A percentile compares a stretch with the other conserved stretches of the same genome.
Evolutionary conservation across 164 flowering plant species (phyloP).

Genomic region (Pachysandra terminalis): DNA sequence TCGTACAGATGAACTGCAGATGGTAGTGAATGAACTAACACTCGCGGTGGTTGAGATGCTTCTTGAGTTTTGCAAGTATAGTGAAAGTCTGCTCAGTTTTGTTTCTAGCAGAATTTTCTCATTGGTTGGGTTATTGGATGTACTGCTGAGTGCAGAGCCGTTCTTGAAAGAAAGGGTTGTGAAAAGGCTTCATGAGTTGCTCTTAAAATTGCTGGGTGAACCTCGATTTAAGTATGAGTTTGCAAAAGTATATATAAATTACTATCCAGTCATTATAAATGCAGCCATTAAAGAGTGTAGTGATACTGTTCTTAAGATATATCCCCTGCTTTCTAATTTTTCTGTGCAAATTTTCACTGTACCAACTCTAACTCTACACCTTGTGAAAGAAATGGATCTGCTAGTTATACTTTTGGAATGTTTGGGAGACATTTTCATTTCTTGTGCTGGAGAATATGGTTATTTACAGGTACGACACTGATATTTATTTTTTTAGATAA

Average conservation of each 20-base stretch:
- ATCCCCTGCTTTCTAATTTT: slow-evolving; percentile 62
- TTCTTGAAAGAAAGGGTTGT: slow-evolving; percentile 40
- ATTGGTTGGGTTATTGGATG: slow-evolving; percentile 54
- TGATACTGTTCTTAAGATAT: slow-evolving; percentile 38
- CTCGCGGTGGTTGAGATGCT: slow-evolving; percentile 70
- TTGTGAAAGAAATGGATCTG: slow-evolving; percentile 80
- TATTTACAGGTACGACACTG: slow-evolving; percentile 54
- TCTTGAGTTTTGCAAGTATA: slow-evolving; percentile 71
- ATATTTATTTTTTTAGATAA: neutral
- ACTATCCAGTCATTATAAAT: slow-evolving; percentile 62
- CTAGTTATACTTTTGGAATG: slow-evolving; percentile 62
- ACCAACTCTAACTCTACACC: slow-evolving; percentile 77
- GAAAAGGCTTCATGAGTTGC: slow-evolving; percentile 73
- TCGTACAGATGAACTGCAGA: slow-evolving; percentile 22
- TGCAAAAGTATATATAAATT: slow-evolving; percentile 65
- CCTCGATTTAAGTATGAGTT: slow-evolving; percentile 88
- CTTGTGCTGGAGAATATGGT: slow-evolving; percentile 71
- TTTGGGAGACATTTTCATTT: slow-evolving; percentile 58
- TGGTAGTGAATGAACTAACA: slow-evolving; percentile 55
- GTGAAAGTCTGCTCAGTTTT: slow-evolving; percentile 93
- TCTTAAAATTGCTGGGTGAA: slow-evolving; percentile 83
- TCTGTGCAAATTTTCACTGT: slow-evolving; percentile 94
- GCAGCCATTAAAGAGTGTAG: slow-evolving; percentile 52
- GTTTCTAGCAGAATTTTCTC: slow-evolving; percentile 52
- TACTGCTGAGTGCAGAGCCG: slow-evolving; percentile 75